Evolutionary conservation across 106 monocot genomes (phyloP).

Genomic region (Iris macrosiphon): DNA sequence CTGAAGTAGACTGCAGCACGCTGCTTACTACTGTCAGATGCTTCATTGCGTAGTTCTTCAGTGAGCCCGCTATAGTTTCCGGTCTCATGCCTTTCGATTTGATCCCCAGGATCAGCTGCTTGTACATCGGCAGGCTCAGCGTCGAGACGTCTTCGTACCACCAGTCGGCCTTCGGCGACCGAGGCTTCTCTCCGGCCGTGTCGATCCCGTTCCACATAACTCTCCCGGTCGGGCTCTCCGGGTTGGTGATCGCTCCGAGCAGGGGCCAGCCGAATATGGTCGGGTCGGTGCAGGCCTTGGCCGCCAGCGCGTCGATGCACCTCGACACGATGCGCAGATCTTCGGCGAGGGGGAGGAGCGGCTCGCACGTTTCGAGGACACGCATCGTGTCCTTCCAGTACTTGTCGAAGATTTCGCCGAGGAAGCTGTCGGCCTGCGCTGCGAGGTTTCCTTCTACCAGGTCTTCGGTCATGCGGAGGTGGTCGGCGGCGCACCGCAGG

Average conservation of each 20-base stretch:
- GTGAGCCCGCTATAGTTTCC: conserved; percentile 25
- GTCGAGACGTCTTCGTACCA: conserved; percentile 45
- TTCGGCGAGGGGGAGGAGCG: conserved; percentile 35
- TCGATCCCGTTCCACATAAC: conserved; percentile 51
- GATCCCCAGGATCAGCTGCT: conserved; percentile 32
- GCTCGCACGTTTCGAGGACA: conserved; percentile 39
- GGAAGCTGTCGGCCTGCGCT: conserved; percentile 38
- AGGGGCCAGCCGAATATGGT: conserved; percentile 23
- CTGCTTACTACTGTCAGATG: conserved; percentile 26
- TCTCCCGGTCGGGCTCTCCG: conserved; percentile 1
- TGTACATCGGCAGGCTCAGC: conserved; percentile 42
- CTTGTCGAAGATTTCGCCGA: conserved; percentile 26
- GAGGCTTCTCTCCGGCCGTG: conserved; percentile 2
- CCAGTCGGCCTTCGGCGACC: conserved; percentile 23
- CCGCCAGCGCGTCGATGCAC: conserved; percentile 47
- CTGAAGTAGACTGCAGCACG: conserved; percentile 2
- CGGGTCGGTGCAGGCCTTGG: conserved; percentile 36
- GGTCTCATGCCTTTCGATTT: conserved; percentile 37
- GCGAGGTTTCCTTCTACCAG: conserved; percentile 39
- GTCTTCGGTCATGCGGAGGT: conserved; percentile 51
- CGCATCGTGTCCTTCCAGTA: conserved; percentile 47
- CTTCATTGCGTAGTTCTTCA: conserved; percentile 35
- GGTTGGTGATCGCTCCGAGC: neutral
- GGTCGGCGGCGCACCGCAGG: conserved; percentile 44
- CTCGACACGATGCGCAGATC: conserved; percentile 32